Conservation (phyloP, 2,329 filamentous ascomycete genomes). For the Teratosphaeria gauchensis region DNA sequence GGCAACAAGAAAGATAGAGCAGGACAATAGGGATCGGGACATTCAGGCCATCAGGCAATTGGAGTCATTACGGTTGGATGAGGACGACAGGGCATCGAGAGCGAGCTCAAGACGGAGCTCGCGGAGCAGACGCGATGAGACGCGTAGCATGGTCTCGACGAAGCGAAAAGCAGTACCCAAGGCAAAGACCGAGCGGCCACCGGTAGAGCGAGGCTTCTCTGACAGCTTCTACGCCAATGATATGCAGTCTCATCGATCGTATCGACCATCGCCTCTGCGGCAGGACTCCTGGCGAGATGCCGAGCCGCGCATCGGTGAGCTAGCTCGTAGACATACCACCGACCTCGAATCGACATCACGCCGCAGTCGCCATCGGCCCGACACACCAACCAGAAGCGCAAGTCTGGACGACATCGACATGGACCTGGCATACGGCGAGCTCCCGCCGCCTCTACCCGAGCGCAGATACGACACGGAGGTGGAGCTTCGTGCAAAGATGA, state of each 20-base stretch:
- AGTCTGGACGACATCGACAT: slow-evolving; percentile 60
- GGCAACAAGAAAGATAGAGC: slow-evolving; percentile 54
- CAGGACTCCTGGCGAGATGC: slow-evolving; percentile 17
- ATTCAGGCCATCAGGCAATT: slow-evolving; percentile 51
- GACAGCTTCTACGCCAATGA: slow-evolving; percentile 39
- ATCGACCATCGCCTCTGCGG: slow-evolving; percentile 22
- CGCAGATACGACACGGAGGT: slow-evolving; percentile 41
- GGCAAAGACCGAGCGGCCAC: slow-evolving; percentile 19
- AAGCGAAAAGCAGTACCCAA: slow-evolving; percentile 17
- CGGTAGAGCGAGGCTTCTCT: slow-evolving; percentile 35
- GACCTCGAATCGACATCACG: slow-evolving; percentile 12
- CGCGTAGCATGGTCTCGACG: background rate
- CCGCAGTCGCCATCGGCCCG: background rate
- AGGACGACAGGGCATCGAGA: slow-evolving; percentile 29
- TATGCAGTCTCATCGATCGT: slow-evolving; percentile 6
- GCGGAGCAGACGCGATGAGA: slow-evolving; percentile 1
- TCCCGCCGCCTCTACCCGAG: slow-evolving; percentile 57
- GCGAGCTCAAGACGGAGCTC: slow-evolving; percentile 15
- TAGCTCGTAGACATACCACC: slow-evolving; percentile 36
- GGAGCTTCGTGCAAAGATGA: slow-evolving; percentile 59
- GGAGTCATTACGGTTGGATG: slow-evolving; percentile 38
- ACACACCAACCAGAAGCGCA: slow-evolving; percentile 24
- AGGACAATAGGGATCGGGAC: slow-evolving; percentile 34
- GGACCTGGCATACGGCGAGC: slow-evolving; percentile 81
- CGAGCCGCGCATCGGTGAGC: slow-evolving; percentile 28